These are phyloP conservation scores for Cercospora sesami DNA, from an alignment of 2,329 filamentous ascomycete species.

Conservation along the genomic window DNA sequence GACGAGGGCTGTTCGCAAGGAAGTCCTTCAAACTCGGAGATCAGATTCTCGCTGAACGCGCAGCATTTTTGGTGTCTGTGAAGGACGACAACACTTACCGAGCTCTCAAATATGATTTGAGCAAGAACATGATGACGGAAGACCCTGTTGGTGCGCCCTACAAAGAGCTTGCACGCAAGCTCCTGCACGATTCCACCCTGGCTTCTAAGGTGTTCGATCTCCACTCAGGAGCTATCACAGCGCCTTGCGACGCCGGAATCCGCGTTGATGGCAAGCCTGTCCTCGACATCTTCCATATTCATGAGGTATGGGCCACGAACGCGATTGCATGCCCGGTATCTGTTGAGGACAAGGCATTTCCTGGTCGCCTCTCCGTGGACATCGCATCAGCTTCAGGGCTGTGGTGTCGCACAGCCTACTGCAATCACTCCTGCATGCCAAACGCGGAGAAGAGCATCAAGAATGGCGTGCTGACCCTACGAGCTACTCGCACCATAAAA, in stretches of 20 bases:
- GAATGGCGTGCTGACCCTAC: conserved; percentile 17
- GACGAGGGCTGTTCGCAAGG: conserved; percentile 17
- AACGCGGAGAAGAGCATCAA: conserved; percentile 22
- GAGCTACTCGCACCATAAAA: conserved; percentile 15
- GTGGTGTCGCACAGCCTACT: conserved; percentile 15
- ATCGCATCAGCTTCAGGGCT: conserved; percentile 10
- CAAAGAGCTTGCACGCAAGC: conserved; percentile 13
- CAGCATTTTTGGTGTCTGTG: conserved; percentile 9
- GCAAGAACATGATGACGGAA: conserved; percentile 21
- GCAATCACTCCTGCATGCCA: conserved; percentile 24
- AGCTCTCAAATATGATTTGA: conserved; percentile 15
- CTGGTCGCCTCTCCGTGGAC: not conserved
- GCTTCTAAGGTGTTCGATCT: conserved; percentile 13
- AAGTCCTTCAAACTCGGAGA: conserved; percentile 10
- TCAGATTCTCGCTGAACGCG: conserved; percentile 14
- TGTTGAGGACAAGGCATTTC: conserved; percentile 7
- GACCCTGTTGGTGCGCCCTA: conserved; percentile 16
- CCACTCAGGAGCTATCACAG: conserved; percentile 3
- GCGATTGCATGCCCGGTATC: conserved; percentile 13
- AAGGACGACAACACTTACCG: conserved; percentile 11
- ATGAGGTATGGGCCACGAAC: conserved; percentile 21
- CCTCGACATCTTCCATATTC: conserved; percentile 20
- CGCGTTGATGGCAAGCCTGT: conserved; percentile 17
- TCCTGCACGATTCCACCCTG: conserved; percentile 4
- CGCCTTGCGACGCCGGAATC: not conserved